Base-by-base conservation (phyloP, 169 alveolate species). In the Plasmodium berghei region DNA sequence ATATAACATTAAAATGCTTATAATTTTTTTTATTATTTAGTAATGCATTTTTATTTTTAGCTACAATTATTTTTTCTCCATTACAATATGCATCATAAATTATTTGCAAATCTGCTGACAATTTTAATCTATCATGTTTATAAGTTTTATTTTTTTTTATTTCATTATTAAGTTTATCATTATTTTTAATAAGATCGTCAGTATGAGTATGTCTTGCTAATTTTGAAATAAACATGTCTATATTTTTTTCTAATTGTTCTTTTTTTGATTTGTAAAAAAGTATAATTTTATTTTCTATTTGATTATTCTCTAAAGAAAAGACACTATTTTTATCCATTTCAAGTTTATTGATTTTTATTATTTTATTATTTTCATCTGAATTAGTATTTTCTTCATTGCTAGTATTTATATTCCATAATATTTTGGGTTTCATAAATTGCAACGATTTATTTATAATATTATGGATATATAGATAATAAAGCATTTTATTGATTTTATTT, bases 31-130 rank as follows among this genome's bases (percentile, higher is more conserved):
- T 56, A 69, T 83, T 67, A 22, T 83, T 69, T 72, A 67, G 20
- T 49, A 67, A 22, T 62, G 55, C 55, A 6, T 83, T 42, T 46
- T 83, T 83, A 52, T 83, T 54, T 20, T 48, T 26, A 20, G 83
- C 22, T 10, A 83, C 69, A 42, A 83, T 24, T 14, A 83, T 58
- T 26, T 83, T 55, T 22, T 83, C 90, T 42, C 90, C 90, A 40
- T 70, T 55, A 52, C 56, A 67, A 55, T 83, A 83, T 42, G 90
- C 85, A 70, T 83, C 71, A 28, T 70, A 83, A 45, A 83, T 10
- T 24, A 34, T 20, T 56, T 70, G 86, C 9, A 83, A 69, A 42
- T 83, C 90, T 48, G 58, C 46, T 46, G 90, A 83, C 22, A 83
- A 45, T 34, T 83, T 59, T 40, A 69, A 83, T 69, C 48, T 83